Percentiles rank a stretch among this genome's conserved stretches.
These are phyloP conservation scores for Dionaea muscipula DNA, from an alignment of 179 eudicot species.

Conservation along the genomic window DNA sequence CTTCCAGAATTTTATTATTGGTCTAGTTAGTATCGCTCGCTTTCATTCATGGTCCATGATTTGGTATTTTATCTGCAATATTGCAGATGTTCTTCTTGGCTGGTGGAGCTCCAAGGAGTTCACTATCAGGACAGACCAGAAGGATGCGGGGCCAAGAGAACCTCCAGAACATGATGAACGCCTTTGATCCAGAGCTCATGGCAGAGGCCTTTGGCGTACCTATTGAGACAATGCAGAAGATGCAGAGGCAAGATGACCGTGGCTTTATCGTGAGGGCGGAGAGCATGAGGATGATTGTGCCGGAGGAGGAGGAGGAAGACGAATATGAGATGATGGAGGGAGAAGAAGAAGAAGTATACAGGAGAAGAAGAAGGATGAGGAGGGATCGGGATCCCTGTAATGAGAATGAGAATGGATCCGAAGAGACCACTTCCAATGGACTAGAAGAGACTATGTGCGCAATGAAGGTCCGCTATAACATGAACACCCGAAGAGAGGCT, in stretches of 20 bases:
- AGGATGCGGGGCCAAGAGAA: conserved; percentile 5
- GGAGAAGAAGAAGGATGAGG: conserved; percentile 6
- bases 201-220: conserved; percentile 42
- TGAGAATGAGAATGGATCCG: not conserved
- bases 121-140: conserved; percentile 6
- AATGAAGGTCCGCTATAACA: conserved; percentile 31
- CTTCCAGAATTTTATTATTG: too few species aligned
- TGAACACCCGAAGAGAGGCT: conserved; percentile 34
- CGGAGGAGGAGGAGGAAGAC: conserved; percentile 20
- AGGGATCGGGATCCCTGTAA: too few species aligned
- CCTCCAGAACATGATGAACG: conserved; percentile 36
- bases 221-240: conserved; percentile 23
- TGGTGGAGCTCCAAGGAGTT: conserved; percentile 22
- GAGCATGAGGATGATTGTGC: conserved; percentile 28
- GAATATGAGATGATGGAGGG: not conserved
- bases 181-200: conserved; percentile 35
- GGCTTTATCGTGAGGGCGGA: conserved; percentile 38
- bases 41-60: not conserved
- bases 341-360: conserved; percentile 12
- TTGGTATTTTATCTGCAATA: not conserved
- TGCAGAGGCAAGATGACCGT: conserved; percentile 34
- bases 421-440: conserved; percentile 18
- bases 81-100: conserved; percentile 45
- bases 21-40: too few species aligned
- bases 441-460: conserved; percentile 47